Conservation (phyloP, 2,329 filamentous ascomycete genomes). For the Fusarium globosum region DNA sequence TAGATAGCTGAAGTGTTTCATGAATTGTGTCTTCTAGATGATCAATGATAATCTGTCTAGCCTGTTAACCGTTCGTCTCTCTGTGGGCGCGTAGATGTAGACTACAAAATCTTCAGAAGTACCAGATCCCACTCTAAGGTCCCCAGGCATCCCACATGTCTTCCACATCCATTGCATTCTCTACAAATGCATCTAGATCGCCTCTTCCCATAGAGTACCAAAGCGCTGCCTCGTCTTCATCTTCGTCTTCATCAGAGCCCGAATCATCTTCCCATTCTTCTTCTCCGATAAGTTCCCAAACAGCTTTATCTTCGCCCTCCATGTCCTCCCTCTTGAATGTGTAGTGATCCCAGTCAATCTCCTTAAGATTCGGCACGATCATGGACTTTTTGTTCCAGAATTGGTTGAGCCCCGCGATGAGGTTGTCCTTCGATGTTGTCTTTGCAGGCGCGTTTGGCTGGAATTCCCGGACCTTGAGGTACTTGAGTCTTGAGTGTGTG, state of each 20-base stretch:
- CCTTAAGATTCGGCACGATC: slow-evolving; percentile 19
- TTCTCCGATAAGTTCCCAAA: slow-evolving; percentile 22
- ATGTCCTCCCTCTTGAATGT: slow-evolving; percentile 23
- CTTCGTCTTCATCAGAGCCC: not conserved
- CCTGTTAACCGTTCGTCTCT: not conserved
- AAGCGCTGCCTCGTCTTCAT: not conserved
- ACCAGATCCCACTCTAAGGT: not conserved
- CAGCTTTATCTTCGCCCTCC: slow-evolving; percentile 14
- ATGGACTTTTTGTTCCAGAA: slow-evolving; percentile 13
- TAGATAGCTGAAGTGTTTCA: not conserved
- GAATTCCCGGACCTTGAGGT: slow-evolving; percentile 14
- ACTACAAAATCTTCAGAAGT: not conserved
- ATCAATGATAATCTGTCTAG: not conserved
- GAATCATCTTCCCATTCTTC: slow-evolving; percentile 34
- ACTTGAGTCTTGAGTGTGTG: slow-evolving; percentile 10
- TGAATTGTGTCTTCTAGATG: not conserved
- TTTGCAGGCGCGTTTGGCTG: not conserved
- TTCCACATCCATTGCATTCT: not conserved
- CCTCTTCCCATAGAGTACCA: not conserved
- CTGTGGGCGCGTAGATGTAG: not conserved
- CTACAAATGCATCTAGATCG: not conserved
- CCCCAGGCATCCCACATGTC: not conserved
- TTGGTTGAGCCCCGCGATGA: slow-evolving; percentile 4
- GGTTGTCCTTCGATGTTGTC: not conserved
- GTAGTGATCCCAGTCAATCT: slow-evolving; percentile 32